A percentile compares a stretch with the other conserved stretches of the same genome.
These are phyloP conservation scores for Hirsutella rhossiliensis DNA, from an alignment of 2,329 filamentous ascomycete species.

Conservation along the genomic window DNA sequence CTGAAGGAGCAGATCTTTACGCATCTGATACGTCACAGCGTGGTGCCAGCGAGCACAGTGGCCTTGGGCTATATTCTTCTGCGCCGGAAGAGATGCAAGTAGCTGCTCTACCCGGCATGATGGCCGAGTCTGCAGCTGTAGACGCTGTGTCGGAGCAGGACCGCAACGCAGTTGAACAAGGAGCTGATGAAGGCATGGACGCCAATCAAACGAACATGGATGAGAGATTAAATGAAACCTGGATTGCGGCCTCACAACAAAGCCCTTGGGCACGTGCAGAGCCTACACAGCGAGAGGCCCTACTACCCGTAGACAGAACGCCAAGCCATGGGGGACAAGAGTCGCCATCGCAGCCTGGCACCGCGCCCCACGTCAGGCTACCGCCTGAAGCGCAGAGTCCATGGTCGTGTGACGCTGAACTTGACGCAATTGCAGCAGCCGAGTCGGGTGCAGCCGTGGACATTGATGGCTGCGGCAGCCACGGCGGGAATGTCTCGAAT, in stretches of 20 bases:
- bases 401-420: constrained; percentile 5
- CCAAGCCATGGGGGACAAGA: no score
- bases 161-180: no score
- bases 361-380: neutral
- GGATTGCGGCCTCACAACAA: constrained; percentile 4
- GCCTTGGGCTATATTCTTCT: no score
- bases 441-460: neutral
- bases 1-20: no score
- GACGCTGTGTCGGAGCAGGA: no score
- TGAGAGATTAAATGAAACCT: neutral
- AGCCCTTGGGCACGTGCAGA: constrained; percentile 5
- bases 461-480: neutral
- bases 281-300: neutral
- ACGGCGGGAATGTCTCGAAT: neutral
- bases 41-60: no score
- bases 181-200: neutral
- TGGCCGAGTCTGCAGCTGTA: no score
- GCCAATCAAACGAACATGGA: neutral
- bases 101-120: no score
- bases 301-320: neutral
- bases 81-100: no score
- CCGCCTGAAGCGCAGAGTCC: constrained; percentile 8
- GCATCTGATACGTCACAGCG: no score
- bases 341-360: no score
- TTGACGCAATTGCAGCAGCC: neutral